A percentile compares a stretch with the other conserved stretches of the same genome.
Conservation (phyloP, 2,329 filamentous ascomycete species). For the Calycina marina region DNA sequence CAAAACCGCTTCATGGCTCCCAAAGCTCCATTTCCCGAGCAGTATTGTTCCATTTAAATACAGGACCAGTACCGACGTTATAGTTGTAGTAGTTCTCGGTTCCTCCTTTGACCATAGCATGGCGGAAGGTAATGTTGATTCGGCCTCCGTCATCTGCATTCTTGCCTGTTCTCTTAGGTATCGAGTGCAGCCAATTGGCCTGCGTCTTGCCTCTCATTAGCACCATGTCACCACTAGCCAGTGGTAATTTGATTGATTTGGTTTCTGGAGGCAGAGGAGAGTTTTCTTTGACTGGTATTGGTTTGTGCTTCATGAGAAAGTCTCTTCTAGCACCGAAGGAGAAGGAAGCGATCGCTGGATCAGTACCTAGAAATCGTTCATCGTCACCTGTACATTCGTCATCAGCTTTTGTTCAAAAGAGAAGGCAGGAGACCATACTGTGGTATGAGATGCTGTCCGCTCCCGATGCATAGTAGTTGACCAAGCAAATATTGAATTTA, state of each 20-base stretch:
- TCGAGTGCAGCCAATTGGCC: conserved; percentile 60
- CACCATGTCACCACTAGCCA: conserved; percentile 63
- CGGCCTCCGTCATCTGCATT: conserved; percentile 46
- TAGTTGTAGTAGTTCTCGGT: conserved; percentile 79
- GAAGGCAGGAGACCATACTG: conserved; percentile 29
- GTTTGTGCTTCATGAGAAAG: conserved; percentile 70
- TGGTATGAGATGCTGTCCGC: conserved; percentile 67
- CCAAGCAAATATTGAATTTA: conserved; percentile 63
- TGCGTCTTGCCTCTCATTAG: conserved; percentile 68
- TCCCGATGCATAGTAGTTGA: conserved; percentile 73
- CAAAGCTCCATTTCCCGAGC: conserved; percentile 29
- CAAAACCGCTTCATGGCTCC: conserved; percentile 11
- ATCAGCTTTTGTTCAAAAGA: no score
- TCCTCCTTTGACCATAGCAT: conserved; percentile 53
- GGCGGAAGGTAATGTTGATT: conserved; percentile 68
- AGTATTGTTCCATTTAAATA: conserved; percentile 51
- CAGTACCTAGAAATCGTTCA: conserved; percentile 55
- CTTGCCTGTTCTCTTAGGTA: conserved; percentile 58
- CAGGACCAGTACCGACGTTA: conserved; percentile 56
- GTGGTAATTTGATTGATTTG: conserved; percentile 33
- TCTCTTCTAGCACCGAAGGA: conserved; percentile 58
- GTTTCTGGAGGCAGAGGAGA: conserved; percentile 19
- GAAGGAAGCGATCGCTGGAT: conserved; percentile 62
- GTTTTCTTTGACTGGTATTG: conserved; percentile 26
- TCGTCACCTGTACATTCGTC: conserved; percentile 53